Evolutionary conservation across 345 rosid species (phyloP), one percentile per base, ranked within the genome.

Genomic region (Hibiscus mutabilis): DNA sequence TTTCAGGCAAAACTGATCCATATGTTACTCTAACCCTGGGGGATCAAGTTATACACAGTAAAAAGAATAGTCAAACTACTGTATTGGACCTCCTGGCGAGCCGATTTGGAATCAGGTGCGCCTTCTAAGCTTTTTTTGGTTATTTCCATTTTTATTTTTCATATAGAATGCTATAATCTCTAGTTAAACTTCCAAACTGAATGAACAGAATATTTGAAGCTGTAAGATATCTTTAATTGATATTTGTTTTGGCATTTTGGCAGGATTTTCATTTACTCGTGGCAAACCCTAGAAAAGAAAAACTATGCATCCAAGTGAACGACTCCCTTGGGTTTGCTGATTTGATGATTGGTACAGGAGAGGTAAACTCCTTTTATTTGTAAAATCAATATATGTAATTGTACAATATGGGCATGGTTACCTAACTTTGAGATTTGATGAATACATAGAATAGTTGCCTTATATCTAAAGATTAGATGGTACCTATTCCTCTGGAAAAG

Each of bases 201-300:
- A 44, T 53, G 58, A 33, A 37, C 49, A 24, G 13, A 57, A 29
- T 52, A 35, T 44, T 46, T 70, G 29, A 57, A 52, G 59, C 27
- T 51, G 29, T 68, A 60, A 61, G 52, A 19, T 14, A 51, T 46
- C 6, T n/a, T 71, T 51, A 19, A 18, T 52, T 74, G 29, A 65
- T 65, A 56, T 60, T 62, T 65, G 58, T 60, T 78, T 76, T 77
- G 44, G 56, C n/a, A 75, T 74, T 75, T 75, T 78, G 37, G 71
- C 93, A 95, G 99, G 99, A 95, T 82, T 95, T 95, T 87, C 91
- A 92, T 79, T 84, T 95, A 82, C 93, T 92, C 68, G 99, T 92
- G 73, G 81, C 91, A 74, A 89, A 95, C 80, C 99, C 97, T 70
- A 85, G 87, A 85, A 92, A 87, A 74, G 94, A 95, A 78, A 84